Percentiles rank a stretch among this genome's conserved stretches.
phyloP scores from a whole-genome alignment of 176 grass and related monocot genomes.

The Zizania latifolia region DNA sequence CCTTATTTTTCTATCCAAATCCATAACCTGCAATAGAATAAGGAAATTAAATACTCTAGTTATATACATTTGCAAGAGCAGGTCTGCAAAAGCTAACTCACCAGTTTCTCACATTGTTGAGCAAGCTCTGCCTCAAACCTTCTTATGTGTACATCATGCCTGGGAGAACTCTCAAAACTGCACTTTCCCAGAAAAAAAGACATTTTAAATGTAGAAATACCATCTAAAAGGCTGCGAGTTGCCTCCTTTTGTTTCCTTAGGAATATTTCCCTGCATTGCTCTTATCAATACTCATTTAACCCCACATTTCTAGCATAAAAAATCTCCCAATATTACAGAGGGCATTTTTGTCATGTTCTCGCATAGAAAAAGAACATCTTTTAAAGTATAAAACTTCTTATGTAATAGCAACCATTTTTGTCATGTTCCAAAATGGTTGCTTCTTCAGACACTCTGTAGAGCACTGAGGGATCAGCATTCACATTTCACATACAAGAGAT shows the following conservation, averaged over 20 bases:
- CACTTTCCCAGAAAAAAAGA: constrained; percentile 33
- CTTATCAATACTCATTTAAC: neutral
- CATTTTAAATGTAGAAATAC: neutral
- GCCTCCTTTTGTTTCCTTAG: too few relatives aligned
- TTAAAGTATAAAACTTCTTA: neutral
- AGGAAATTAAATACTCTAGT: neutral
- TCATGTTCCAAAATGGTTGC: neutral
- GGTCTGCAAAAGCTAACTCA: constrained; percentile 29
- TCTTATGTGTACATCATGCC: constrained; percentile 56
- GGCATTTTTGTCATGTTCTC: neutral
- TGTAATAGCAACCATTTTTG: neutral
- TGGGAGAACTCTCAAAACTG: constrained; percentile 90
- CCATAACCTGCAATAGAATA: constrained; percentile 53
- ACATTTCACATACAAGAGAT: neutral
- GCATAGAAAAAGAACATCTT: neutral
- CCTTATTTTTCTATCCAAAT: constrained; percentile 88
- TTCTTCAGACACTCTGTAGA: neutral
- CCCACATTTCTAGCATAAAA: neutral
- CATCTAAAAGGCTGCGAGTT: too few relatives aligned
- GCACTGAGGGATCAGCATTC: neutral
- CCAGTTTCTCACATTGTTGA: constrained; percentile 90
- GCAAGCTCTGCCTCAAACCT: constrained; percentile 86
- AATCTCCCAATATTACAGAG: neutral
- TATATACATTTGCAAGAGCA: constrained; percentile 2
- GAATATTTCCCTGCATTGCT: neutral